Evolutionary conservation across 2,329 filamentous ascomycete genomes (phyloP), one percentile per base, ranked within the genome.

Genomic region (Aureobasidium leucospermi): DNA sequence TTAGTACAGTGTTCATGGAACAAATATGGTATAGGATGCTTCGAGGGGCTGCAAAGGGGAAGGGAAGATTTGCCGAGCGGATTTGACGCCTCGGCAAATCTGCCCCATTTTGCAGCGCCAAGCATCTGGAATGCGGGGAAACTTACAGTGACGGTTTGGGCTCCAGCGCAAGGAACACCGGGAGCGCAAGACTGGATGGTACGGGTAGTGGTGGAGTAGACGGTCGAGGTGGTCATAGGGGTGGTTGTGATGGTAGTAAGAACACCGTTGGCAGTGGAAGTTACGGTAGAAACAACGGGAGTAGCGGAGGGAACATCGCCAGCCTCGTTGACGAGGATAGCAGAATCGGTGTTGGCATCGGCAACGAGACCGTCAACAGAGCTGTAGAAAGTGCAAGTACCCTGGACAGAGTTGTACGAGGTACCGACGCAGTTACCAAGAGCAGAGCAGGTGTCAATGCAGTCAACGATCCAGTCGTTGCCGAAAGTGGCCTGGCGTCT

Each of bases 141-240:
- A 23, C 23, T 23, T 23, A 23, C 59, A 51, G 59, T 60, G 29
- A 57, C 51, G n/a, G 58, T 55, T 6, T n/a, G 16, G 19, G 48
- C 39, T 7, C 39, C 28, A 45, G 48, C 6, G 48, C 58, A 58
- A 52, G 52, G 28, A 39, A 60, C 59, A 28, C 34, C 53, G 34
- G 59, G 47, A 34, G 51, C 52, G 45, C 59, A 49, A 34, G 15
- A 31, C 28, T 36, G 29, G 38, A 60, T 58, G 43, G 52, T 56
- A n/a, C n/a, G 13, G 23, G 43, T 43, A 28, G 23, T 45, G 47
- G 59, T 60, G 23, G 32, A 34, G 51, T 49, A 57, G 29, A 60
- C 59, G 29, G 59, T 57, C 23, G 51, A 57, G 51, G 59, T 60
- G 59, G 47, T 60, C 47, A 52, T 36, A 32, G 49, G 47, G 10